Base-by-base conservation (phyloP, 352 stramenopile genomes). In the Detonula confervacea region DNA sequence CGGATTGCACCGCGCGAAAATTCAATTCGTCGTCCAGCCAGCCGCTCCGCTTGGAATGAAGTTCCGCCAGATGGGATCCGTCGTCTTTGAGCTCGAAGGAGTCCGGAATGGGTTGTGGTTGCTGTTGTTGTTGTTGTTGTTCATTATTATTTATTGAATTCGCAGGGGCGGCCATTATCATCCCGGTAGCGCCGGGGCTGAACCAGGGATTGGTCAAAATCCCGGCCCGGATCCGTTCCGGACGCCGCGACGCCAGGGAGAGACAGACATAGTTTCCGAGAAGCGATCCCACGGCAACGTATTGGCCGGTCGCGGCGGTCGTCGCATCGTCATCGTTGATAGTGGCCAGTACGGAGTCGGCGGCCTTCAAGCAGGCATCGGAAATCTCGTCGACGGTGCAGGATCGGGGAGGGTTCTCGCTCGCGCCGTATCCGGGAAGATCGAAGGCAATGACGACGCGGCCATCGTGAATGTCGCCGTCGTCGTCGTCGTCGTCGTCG, bases 321-420 rank as follows among this genome's bases (percentile, higher is more conserved):
- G 5, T 42, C 11, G 5, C 33, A 11, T 42, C 33, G 5, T 42
- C 11, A 11, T 42, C 33, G 33, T 12, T 42, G 11, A 12, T 11
- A 56, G 62, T 29, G 7, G 51, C 47, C 1, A 81, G 33, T 9
- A 77, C 16, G 3, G 27, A 39, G 49, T 78, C 62, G 24, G 61
- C 75, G 3, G 69, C 68, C 27, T 74, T 20, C 7, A 83, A 39
- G 16, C 70, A 70, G 30, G 75, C 67, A 79, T 83, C 67, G 12
- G 75, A 62, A 2, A 83, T 73, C 29, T 83, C 67, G 29, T 83
- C 67, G 12, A 76, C 64, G 6, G 64, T 76, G 37, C 73, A 81
- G 9, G 73, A 76, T 1, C 55, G 24, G 7, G 7, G 6, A 18
- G 75, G 75, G 56, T 83, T 78, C 18, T 78, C 52, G 39, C 67